Conservation (phyloP, 805 yeast genomes). For the Kuraishia piskuri region DNA sequence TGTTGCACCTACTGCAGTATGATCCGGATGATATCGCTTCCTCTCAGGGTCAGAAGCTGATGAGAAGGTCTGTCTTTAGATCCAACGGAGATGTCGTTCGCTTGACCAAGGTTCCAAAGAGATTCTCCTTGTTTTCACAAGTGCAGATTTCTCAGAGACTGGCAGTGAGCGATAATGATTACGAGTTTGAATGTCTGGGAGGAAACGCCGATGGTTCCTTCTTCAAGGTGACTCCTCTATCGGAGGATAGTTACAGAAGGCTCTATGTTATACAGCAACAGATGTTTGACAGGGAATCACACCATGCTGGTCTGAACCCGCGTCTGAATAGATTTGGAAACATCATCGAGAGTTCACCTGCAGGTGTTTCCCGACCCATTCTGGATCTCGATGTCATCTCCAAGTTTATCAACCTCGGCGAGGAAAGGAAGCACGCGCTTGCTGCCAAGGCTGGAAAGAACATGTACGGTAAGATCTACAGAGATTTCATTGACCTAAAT, state of each 20-base stretch:
- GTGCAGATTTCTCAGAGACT: slow-evolving; percentile 16
- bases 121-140: slow-evolving; percentile 19
- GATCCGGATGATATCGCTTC: slow-evolving; percentile 91
- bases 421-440: slow-evolving; percentile 44
- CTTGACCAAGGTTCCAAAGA: slow-evolving; percentile 36
- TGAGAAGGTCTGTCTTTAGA: slow-evolving; percentile 64
- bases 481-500: slow-evolving; percentile 32
- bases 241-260: slow-evolving; percentile 70
- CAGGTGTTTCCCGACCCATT: slow-evolving; percentile 46
- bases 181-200: slow-evolving; percentile 59
- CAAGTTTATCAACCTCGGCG: slow-evolving; percentile 44
- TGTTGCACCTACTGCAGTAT: slow-evolving; percentile 68
- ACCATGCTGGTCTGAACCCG: slow-evolving; percentile 76
- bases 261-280: slow-evolving; percentile 85
- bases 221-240: slow-evolving; percentile 62
- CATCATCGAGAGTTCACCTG: slow-evolving; percentile 21
- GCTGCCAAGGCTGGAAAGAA: slow-evolving; percentile 51
- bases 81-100: slow-evolving; percentile 53
- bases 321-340: slow-evolving; percentile 48
- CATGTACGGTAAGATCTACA: slow-evolving; percentile 55
- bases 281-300: slow-evolving; percentile 66
- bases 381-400: slow-evolving; percentile 54
- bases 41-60: slow-evolving; percentile 65
- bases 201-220: slow-evolving; percentile 75
- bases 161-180: neutral